Evolutionary conservation across 140 eudicot genomes (phyloP).

Genomic region (Bidens hawaiensis): DNA sequence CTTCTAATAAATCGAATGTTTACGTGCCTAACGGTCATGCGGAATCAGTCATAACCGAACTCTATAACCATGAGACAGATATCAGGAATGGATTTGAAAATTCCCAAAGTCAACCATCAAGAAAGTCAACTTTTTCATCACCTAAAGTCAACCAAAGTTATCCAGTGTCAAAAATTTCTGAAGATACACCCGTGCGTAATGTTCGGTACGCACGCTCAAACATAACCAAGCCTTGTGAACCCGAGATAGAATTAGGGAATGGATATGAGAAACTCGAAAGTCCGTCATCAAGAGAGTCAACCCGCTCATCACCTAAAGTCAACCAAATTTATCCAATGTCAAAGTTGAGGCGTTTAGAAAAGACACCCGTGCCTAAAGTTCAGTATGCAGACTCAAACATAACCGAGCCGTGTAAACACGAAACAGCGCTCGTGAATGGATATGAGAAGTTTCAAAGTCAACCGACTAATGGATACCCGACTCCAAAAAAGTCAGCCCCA

Average conservation of each 20-base stretch:
- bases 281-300: slow-evolving; percentile 3
- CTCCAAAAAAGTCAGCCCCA: slow-evolving; percentile 7
- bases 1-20: slow-evolving; percentile 1
- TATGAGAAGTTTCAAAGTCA: slow-evolving; percentile 10
- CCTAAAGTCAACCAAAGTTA: background rate
- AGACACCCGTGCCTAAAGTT: background rate
- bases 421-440: background rate
- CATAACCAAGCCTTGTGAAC: slow-evolving; percentile 6
- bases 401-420: background rate
- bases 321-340: too few relatives aligned
- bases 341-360: slow-evolving; percentile 2
- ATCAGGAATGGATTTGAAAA: slow-evolving; percentile 1
- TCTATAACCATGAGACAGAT: background rate
- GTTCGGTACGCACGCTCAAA: slow-evolving; percentile 21
- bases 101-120: slow-evolving; percentile 7
- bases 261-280: slow-evolving; percentile 13
- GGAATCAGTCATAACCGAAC: slow-evolving; percentile 18
- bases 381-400: background rate
- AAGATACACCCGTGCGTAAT: slow-evolving; percentile 2
- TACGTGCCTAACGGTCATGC: slow-evolving; percentile 13
- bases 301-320: too few relatives aligned
- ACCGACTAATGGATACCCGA: slow-evolving; percentile 3
- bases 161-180: background rate
- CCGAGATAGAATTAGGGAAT: background rate
- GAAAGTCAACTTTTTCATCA: slow-evolving; percentile 9